These are phyloP conservation scores for Pythium monospermum DNA, from an alignment of 352 stramenopile genomes.

Conservation along the genomic window DNA sequence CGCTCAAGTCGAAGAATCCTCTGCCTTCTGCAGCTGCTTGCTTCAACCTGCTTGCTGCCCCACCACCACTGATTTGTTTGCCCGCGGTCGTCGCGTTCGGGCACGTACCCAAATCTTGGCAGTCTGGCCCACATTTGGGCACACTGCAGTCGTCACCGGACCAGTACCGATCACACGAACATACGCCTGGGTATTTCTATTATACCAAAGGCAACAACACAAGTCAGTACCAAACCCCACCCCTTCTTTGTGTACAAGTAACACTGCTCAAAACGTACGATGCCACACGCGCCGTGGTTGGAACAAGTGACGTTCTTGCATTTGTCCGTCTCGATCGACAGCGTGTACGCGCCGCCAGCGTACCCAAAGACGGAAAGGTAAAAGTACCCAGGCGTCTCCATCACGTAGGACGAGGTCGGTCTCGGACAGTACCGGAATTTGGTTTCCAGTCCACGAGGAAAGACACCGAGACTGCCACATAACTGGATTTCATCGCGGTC, in stretches of 20 bases:
- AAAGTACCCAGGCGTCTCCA: constrained; percentile 57
- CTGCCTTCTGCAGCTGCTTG: too few relatives aligned
- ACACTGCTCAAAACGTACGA: constrained; percentile 31
- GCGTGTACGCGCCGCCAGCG: constrained; percentile 25
- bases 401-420: constrained; percentile 43
- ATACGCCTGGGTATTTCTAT: constrained; percentile 58
- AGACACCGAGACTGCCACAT: constrained; percentile 56
- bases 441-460: constrained; percentile 57
- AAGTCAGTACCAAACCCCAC: background rate
- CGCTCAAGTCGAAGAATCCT: too few relatives aligned
- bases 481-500: constrained; percentile 56
- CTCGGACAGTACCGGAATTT: constrained; percentile 48
- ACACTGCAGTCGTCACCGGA: constrained; percentile 68
- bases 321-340: constrained; percentile 59
- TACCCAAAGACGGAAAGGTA: constrained; percentile 71
- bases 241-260: too few relatives aligned
- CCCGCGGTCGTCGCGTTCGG: background rate
- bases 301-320: constrained; percentile 60
- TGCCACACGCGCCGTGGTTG: constrained; percentile 47
- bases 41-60: background rate
- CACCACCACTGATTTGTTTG: background rate
- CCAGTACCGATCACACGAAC: constrained; percentile 70
- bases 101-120: constrained; percentile 54
- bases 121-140: constrained; percentile 68
- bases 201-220: too few relatives aligned